Percentiles rank a stretch among this genome's conserved stretches.
These are phyloP conservation scores for Talaromyces sp. DNA, from an alignment of 2,329 filamentous ascomycete species.

Conservation along the genomic window DNA sequence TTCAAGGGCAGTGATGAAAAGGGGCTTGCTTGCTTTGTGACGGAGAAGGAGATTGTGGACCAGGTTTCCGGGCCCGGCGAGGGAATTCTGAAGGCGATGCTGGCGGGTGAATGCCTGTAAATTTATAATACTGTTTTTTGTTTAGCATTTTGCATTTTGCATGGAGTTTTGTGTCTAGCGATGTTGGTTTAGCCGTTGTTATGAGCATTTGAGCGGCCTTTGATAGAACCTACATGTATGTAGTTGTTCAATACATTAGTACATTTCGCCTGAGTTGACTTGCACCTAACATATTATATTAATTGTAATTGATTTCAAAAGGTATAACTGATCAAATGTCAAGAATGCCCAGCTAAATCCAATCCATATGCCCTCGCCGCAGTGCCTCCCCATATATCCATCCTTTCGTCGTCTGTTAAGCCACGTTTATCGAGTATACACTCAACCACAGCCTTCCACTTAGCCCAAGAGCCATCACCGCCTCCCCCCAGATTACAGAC, in stretches of 20 bases:
- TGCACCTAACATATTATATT: not conserved
- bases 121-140: not conserved
- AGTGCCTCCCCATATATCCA: constrained; percentile 66
- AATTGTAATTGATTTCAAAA: not conserved
- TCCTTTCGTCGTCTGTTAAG: constrained; percentile 57
- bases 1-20: constrained; percentile 63
- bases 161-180: not conserved
- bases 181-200: not conserved
- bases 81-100: constrained; percentile 38
- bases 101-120: constrained; percentile 32
- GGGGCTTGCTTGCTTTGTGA: constrained; percentile 70
- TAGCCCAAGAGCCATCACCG: constrained; percentile 58
- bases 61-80: constrained; percentile 57
- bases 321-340: not conserved
- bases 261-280: not conserved
- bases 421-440: constrained; percentile 49
- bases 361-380: constrained; percentile 64
- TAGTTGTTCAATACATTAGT: not conserved
- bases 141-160: not conserved
- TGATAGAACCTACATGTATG: not conserved
- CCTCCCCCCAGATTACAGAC: constrained; percentile 70
- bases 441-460: constrained; percentile 70
- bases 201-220: constrained; percentile 7
- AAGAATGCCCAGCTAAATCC: not conserved
- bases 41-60: constrained; percentile 71